These are phyloP conservation scores for Phaeomoniella chlamydospora DNA, from an alignment of 2,329 filamentous ascomycete genomes.

Conservation along the genomic window DNA sequence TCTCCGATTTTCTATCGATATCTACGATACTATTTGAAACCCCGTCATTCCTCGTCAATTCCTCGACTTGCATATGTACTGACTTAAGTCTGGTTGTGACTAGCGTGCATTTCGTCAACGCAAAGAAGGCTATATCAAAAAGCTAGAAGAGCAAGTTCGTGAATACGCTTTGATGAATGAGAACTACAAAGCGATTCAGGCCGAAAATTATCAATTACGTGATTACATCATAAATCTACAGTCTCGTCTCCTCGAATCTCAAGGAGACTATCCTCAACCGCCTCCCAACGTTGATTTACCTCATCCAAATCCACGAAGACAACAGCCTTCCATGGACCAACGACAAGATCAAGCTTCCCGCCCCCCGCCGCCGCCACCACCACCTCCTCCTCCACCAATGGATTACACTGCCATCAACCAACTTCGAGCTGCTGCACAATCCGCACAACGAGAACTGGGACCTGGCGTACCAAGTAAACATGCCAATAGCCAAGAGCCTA, in stretches of 20 bases:
- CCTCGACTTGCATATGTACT: too few species aligned
- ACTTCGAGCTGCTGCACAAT: not conserved
- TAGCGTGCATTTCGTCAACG: conserved; percentile 93
- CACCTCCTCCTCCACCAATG: not conserved
- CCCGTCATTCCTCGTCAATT: too few species aligned
- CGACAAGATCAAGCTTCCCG: conserved; percentile 3
- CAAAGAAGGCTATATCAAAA: conserved; percentile 97
- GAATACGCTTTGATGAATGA: conserved; percentile 64
- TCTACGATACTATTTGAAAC: conserved; percentile 1
- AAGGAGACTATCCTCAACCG: conserved; percentile 58
- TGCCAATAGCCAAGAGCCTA: not conserved
- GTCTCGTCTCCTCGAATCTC: conserved; percentile 66
- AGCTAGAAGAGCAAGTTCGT: conserved; percentile 84
- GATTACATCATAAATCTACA: conserved; percentile 91
- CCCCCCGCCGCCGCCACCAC: not conserved
- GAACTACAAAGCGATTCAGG: conserved; percentile 64
- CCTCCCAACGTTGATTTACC: conserved; percentile 13
- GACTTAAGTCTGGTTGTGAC: too few species aligned
- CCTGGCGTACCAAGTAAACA: conserved; percentile 1
- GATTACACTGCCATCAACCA: not conserved
- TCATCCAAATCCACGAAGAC: conserved; percentile 7
- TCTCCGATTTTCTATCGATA: conserved; percentile 1
- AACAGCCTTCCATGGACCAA: conserved; percentile 2
- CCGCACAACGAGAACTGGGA: not conserved
- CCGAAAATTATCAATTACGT: conserved; percentile 78